Percentiles rank a stretch among this genome's conserved stretches.
Evolutionary conservation across 2,329 filamentous ascomycete genomes (phyloP).

Genomic region (Ramularia endophylla): DNA sequence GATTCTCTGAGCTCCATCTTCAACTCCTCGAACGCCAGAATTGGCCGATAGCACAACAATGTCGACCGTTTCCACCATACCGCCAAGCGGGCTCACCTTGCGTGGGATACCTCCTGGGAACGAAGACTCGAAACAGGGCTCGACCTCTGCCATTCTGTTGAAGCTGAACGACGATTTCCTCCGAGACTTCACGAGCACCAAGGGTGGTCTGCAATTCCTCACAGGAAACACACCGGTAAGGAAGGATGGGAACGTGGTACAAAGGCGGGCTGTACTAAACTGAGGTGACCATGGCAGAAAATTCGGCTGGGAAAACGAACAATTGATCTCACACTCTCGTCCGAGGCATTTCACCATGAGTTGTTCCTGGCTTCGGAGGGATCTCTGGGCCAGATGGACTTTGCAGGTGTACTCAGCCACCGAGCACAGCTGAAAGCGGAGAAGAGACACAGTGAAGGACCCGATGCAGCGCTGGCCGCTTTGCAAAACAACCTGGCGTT

Average conservation of each 20-base stretch:
- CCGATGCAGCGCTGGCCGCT: slow-evolving; percentile 54
- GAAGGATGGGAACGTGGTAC: slow-evolving; percentile 1
- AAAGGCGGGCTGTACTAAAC: slow-evolving; percentile 4
- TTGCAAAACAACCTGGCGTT: slow-evolving; percentile 55
- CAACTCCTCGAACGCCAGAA: slow-evolving; percentile 6
- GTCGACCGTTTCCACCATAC: slow-evolving; percentile 13
- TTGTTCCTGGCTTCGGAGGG: slow-evolving; percentile 46
- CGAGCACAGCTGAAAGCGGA: slow-evolving; percentile 40
- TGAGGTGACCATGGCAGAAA: slow-evolving; percentile 35
- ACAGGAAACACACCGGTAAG: slow-evolving; percentile 32
- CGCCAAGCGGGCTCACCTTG: slow-evolving; percentile 23
- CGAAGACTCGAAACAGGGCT: slow-evolving; percentile 13
- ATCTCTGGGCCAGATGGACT: slow-evolving; percentile 45
- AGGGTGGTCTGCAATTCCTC: slow-evolving; percentile 28
- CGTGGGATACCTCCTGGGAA: slow-evolving; percentile 18
- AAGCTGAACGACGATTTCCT: slow-evolving; percentile 27
- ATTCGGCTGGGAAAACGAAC: slow-evolving; percentile 54
- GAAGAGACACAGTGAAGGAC: slow-evolving; percentile 50
- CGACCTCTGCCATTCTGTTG: slow-evolving; percentile 26
- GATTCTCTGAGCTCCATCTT: slow-evolving; percentile 13
- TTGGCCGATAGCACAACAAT: slow-evolving; percentile 3
- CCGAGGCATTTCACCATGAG: slow-evolving; percentile 52
- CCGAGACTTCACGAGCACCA: slow-evolving; percentile 29
- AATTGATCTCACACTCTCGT: slow-evolving; percentile 47
- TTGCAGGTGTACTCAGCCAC: slow-evolving; percentile 53